These are phyloP conservation scores for Phylloporus rhodoxanthus DNA, from an alignment of 768 basidiomycete species.

Conservation along the genomic window DNA sequence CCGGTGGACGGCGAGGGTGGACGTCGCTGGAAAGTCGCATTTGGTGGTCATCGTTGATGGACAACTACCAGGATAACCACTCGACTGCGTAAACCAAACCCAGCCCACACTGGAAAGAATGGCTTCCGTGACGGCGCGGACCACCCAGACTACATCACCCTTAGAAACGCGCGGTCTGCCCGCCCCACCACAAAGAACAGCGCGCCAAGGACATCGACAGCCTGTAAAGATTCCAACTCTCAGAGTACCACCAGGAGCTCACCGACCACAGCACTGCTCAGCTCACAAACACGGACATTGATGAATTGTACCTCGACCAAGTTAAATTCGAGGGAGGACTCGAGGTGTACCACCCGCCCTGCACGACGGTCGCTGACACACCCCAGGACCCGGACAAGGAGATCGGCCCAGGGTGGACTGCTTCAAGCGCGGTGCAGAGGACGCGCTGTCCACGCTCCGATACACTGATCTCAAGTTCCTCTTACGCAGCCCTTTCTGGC, in stretches of 20 bases:
- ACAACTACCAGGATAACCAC: slow-evolving; percentile 2
- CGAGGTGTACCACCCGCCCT: slow-evolving; percentile 10
- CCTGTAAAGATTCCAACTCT: slow-evolving; percentile 28
- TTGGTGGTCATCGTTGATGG: slow-evolving; percentile 8
- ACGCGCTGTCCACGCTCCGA: too few relatives aligned
- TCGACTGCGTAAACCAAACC: slow-evolving; percentile 10
- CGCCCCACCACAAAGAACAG: slow-evolving; percentile 35
- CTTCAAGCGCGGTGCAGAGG: slow-evolving; percentile 19
- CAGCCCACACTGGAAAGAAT: slow-evolving; percentile 10
- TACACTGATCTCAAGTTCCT: slow-evolving; percentile 29
- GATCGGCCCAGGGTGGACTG: slow-evolving; percentile 14
- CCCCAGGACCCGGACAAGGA: slow-evolving; percentile 18
- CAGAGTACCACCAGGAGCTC: slow-evolving; percentile 31
- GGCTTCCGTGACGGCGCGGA: slow-evolving; percentile 25
- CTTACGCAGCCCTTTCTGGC: slow-evolving; percentile 47
- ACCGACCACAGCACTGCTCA: slow-evolving; percentile 21
- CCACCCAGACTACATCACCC: slow-evolving; percentile 21
- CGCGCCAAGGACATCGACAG: slow-evolving; percentile 28
- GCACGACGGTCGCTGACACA: not conserved
- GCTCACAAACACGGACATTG: slow-evolving; percentile 27
- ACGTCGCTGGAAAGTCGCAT: slow-evolving; percentile 47
- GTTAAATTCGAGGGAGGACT: slow-evolving; percentile 23
- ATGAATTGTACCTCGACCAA: slow-evolving; percentile 19
- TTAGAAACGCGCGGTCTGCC: slow-evolving; percentile 32
- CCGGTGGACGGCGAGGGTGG: slow-evolving; percentile 59